Conservation (phyloP, 1,139 yeast species). For the Kodamaea suecica region DNA sequence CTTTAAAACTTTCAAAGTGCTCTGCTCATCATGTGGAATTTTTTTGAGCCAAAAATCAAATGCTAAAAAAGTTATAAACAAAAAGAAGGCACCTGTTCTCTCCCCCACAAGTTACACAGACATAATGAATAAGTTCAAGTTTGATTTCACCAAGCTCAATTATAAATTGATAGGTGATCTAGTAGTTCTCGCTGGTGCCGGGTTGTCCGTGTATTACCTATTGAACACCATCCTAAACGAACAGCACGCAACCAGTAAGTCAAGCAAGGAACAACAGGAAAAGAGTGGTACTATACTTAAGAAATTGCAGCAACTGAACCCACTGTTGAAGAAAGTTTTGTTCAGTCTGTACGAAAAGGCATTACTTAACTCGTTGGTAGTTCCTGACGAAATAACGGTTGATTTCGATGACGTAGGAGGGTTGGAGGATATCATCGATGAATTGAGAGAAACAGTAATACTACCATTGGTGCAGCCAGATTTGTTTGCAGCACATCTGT, state of each 20-base stretch:
- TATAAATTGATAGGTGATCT: constrained; percentile 60
- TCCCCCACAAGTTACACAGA: background rate
- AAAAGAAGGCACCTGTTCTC: background rate
- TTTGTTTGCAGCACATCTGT: constrained; percentile 57
- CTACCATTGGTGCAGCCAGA: constrained; percentile 81
- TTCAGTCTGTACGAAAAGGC: constrained; percentile 76
- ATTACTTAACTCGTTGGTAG: constrained; percentile 71
- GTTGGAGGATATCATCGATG: constrained; percentile 74
- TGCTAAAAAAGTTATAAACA: background rate
- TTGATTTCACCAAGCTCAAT: constrained; percentile 42
- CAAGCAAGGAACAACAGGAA: constrained; percentile 59
- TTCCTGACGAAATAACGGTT: constrained; percentile 78
- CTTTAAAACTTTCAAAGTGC: too few species aligned
- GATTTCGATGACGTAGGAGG: constrained; percentile 87
- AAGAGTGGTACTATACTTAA: constrained; percentile 64
- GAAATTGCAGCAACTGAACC: constrained; percentile 55
- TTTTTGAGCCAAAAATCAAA: background rate
- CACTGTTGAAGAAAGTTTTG: constrained; percentile 52
- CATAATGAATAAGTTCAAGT: constrained; percentile 32
- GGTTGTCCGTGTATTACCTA: constrained; percentile 75
- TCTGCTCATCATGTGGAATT: too few species aligned
- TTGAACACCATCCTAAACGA: constrained; percentile 58
- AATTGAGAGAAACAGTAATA: constrained; percentile 80
- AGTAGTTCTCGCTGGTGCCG: constrained; percentile 75
- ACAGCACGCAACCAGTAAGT: constrained; percentile 41